phyloP scores from a whole-genome alignment of 2,329 filamentous ascomycete species.

The Colletotrichum phormii region DNA sequence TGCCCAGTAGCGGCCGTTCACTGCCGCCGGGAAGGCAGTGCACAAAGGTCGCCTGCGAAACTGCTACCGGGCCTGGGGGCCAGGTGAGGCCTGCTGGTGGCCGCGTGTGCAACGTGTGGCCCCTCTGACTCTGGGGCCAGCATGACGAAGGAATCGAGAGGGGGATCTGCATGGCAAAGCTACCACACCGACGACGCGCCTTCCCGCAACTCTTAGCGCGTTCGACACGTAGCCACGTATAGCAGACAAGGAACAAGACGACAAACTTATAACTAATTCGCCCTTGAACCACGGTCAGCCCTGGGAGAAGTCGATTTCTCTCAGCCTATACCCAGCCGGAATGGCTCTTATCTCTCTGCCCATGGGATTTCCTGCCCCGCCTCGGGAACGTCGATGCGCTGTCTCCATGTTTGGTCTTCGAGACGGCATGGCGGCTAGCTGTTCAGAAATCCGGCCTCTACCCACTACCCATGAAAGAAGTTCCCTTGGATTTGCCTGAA shows the following conservation, averaged over 20 bases:
- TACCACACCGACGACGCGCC: conserved; percentile 2
- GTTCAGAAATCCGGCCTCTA: not conserved
- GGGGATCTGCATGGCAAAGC: conserved; percentile 10
- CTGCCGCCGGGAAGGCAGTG: not conserved
- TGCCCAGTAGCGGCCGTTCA: conserved; percentile 3
- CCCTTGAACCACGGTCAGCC: not conserved
- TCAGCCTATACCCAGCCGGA: conserved; percentile 2
- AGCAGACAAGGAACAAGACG: not conserved
- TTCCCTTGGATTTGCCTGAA: conserved; percentile 1
- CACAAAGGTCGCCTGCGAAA: conserved; percentile 1
- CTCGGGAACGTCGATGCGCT: not conserved
- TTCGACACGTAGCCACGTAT: conserved; percentile 5
- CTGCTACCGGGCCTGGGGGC: not conserved
- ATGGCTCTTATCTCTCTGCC: not conserved
- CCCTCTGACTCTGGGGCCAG: not conserved
- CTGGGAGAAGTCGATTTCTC: not conserved
- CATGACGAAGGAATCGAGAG: conserved; percentile 5
- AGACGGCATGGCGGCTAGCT: not conserved
- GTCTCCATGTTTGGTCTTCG: not conserved
- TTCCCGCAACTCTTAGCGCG: conserved; percentile 9
- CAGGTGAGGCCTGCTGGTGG: conserved; percentile 4
- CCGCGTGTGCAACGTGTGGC: conserved; percentile 8
- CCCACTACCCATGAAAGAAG: not conserved
- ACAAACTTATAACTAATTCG: not conserved
- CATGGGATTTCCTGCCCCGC: not conserved